Evolutionary conservation across 148 eudicot genomes (phyloP).

Genomic region (Spergularia marina): DNA sequence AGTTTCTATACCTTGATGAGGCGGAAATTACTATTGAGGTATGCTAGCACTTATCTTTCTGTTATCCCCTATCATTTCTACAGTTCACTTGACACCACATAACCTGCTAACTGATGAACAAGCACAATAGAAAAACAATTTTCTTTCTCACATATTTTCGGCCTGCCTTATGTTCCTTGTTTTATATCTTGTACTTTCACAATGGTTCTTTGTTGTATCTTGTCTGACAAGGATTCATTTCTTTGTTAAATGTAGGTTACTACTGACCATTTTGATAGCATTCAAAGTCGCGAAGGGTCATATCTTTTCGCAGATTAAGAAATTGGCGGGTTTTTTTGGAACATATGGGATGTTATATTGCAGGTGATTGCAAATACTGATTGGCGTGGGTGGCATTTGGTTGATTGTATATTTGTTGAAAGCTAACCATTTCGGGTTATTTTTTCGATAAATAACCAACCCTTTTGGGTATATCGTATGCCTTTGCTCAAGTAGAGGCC

Average conservation of each 20-base stretch:
- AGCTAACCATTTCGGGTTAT: neutral
- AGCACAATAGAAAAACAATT: neutral
- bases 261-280: constrained; percentile 23
- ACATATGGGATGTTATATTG: neutral
- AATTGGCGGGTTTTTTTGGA: neutral
- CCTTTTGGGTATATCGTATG: neutral
- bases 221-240: neutral
- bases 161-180: neutral
- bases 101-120: too few relatives aligned
- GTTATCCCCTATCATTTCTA: neutral
- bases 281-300: neutral
- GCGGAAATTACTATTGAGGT: constrained; percentile 11
- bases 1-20: constrained; percentile 10
- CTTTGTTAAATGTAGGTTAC: constrained; percentile 14
- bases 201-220: neutral
- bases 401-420: constrained; percentile 14
- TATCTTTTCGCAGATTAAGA: neutral
- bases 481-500: neutral
- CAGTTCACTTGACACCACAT: neutral
- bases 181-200: too few relatives aligned
- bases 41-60: neutral
- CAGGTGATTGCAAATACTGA: constrained; percentile 11
- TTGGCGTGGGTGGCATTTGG: constrained; percentile 9
- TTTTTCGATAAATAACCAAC: neutral
- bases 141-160: neutral